Conservation (phyloP, 495 filamentous ascomycete species). For the Pyronema omphalodes region DNA sequence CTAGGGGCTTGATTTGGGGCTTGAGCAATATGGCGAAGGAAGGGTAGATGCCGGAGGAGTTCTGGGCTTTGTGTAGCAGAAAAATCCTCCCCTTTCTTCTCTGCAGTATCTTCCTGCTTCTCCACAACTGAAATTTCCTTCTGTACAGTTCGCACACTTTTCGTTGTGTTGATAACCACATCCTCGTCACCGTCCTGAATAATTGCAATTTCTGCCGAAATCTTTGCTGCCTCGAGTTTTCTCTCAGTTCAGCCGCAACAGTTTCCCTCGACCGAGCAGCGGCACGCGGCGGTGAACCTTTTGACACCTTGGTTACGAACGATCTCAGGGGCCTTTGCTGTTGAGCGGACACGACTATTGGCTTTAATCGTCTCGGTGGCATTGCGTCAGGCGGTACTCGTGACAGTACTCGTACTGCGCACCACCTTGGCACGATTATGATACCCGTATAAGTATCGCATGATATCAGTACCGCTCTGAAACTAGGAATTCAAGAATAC, state of each 20-base stretch:
- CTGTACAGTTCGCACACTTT: not conserved
- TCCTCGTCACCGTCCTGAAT: slow-evolving; percentile 19
- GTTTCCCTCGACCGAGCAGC: slow-evolving; percentile 5
- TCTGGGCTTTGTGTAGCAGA: slow-evolving; percentile 16
- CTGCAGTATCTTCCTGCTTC: not conserved
- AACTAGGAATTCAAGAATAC: no score
- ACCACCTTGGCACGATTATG: no score
- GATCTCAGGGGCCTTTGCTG: slow-evolving; percentile 13
- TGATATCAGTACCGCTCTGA: no score
- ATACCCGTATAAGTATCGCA: no score
- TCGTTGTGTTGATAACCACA: slow-evolving; percentile 5
- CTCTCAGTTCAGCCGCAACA: not conserved
- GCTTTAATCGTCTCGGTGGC: slow-evolving; percentile 17
- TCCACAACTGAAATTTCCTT: not conserved
- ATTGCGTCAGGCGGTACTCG: slow-evolving; percentile 1
- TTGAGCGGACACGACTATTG: slow-evolving; percentile 6
- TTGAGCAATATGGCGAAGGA: slow-evolving; percentile 16
- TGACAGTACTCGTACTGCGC: no score
- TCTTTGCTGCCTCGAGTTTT: not conserved
- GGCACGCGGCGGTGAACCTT: not conserved
- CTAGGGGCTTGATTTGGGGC: slow-evolving; percentile 14
- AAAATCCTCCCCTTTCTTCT: not conserved
- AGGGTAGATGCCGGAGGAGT: slow-evolving; percentile 12
- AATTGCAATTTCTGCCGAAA: slow-evolving; percentile 6
- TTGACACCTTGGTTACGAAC: slow-evolving; percentile 14